Evolutionary conservation across 2,329 filamentous ascomycete genomes (phyloP), one percentile per base, ranked within the genome.

Genomic region (Lachnellula occidentalis): DNA sequence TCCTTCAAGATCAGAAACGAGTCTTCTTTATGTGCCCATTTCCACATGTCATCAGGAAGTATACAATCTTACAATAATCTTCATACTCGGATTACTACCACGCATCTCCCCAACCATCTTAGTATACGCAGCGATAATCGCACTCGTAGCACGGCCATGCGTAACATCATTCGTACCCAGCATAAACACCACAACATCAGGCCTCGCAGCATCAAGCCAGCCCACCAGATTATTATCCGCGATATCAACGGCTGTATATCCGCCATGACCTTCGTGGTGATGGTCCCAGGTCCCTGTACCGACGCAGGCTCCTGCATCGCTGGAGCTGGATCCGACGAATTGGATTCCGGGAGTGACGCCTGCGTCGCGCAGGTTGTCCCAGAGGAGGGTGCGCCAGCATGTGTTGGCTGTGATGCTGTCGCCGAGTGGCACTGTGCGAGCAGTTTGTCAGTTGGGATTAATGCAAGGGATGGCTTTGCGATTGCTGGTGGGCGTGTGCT

Each of bases 321-420:
- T 69, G 46, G 64, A 70, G 64, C 70, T 67, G 53, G 71, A 72
- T 34, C 74, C 73, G 5, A 76, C 74, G 51, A 74, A 74, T 59
- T 76, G 64, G 51, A 74, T 69, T 45, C 66, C 63, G 15, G 45
- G 19, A n/a, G 70, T 63, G 3, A 71, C 54, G 8, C 68, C 67
- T 21, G 69, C 71, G 3, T 61, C 62, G 24, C 65, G 64, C 6
- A 76, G 66, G 53, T 67, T 64, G 51, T 72, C 67, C 74, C 74
- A 76, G 8, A 76, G 64, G 19, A 71, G 55, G 12, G 72, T 66
- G 6, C 74, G 66, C 74, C 73, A 76, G 65, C 74, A 76, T 43
- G 71, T 74, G 50, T 75, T 72, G 55, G 75, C 73, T 1, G 74
- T 76, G 61, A 76, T 74, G 56, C 69, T 72, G 62, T 76, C 73